Evolutionary conservation across 305 asterid species (phyloP).

Genomic region (Fraxinus albicans): DNA sequence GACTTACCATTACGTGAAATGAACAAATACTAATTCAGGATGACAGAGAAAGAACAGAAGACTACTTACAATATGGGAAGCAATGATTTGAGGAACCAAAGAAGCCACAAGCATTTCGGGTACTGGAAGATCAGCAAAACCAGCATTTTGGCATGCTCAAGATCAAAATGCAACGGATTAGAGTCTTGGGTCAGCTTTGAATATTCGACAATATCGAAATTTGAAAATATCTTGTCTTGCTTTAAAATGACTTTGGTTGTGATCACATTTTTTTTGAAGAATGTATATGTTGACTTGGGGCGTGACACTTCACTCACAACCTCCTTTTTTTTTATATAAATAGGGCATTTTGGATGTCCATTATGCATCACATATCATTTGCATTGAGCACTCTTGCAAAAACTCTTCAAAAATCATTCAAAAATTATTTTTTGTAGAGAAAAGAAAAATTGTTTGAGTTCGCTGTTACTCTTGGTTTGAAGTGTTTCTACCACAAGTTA

Average conservation of each 20-base stretch:
- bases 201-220: constrained; percentile 43
- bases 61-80: constrained; percentile 37
- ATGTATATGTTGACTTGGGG: neutral
- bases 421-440: too few species aligned
- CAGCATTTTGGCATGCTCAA: constrained; percentile 50
- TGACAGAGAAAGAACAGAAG: neutral
- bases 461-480: too few species aligned
- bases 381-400: too few species aligned
- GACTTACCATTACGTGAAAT: neutral
- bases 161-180: constrained; percentile 63
- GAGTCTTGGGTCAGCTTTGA: constrained; percentile 57
- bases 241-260: constrained; percentile 41
- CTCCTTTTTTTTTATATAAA: too few species aligned
- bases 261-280: constrained; percentile 21
- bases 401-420: too few species aligned
- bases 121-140: constrained; percentile 42
- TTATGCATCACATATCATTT: too few species aligned
- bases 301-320: too few species aligned
- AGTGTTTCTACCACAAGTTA: too few species aligned
- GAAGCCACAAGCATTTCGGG: constrained; percentile 73
- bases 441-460: too few species aligned
- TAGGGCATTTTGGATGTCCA: too few species aligned
- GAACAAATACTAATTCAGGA: constrained; percentile 11
- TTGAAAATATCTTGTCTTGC: constrained; percentile 47
- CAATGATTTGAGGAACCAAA: constrained; percentile 62